These are phyloP conservation scores for Plenodomus lindquistii DNA, from an alignment of 2,329 filamentous ascomycete genomes.

Conservation along the genomic window DNA sequence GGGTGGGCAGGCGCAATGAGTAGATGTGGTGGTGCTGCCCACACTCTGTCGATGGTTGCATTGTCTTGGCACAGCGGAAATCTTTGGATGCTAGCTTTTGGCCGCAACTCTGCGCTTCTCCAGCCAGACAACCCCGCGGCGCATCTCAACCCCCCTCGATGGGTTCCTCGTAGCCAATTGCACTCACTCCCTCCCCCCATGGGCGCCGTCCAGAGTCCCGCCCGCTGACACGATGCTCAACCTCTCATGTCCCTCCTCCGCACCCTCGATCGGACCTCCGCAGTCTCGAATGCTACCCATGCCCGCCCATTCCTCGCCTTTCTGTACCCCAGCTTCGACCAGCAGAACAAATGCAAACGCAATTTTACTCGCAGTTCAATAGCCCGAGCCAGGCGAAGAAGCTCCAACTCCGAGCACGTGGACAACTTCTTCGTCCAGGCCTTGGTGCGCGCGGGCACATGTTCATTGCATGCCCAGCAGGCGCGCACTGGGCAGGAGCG, in stretches of 20 bases:
- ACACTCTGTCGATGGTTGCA: slow-evolving; percentile 4
- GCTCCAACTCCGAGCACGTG: slow-evolving; percentile 32
- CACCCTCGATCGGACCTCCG: slow-evolving; percentile 57
- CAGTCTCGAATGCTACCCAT: slow-evolving; percentile 51
- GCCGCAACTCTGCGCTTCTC: slow-evolving; percentile 3
- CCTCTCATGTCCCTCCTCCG: slow-evolving; percentile 67
- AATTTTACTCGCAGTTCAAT: slow-evolving; percentile 22
- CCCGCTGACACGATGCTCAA: slow-evolving; percentile 60
- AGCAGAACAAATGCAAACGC: slow-evolving; percentile 9
- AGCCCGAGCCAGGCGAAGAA: slow-evolving; percentile 10
- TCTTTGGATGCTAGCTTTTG: slow-evolving; percentile 6
- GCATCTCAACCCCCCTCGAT: slow-evolving; percentile 13
- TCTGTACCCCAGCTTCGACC: slow-evolving; percentile 30
- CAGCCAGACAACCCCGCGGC: slow-evolving; percentile 3
- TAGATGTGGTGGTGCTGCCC: slow-evolving; percentile 1
- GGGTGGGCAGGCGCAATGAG: slow-evolving; percentile 7
- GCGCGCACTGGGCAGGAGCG: slow-evolving; percentile 4
- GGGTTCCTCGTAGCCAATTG: slow-evolving; percentile 18
- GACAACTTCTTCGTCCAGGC: slow-evolving; percentile 59
- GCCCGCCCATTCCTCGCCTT: slow-evolving; percentile 36
- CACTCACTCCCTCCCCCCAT: slow-evolving; percentile 7
- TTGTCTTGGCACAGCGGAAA: slow-evolving; percentile 14
- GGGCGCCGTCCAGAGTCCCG: slow-evolving; percentile 17
- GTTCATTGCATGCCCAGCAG: slow-evolving; percentile 51
- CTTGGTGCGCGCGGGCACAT: slow-evolving; percentile 57